These are phyloP conservation scores for Candolleomyces aberdarensis DNA, from an alignment of 768 basidiomycete species.

Conservation along the genomic window DNA sequence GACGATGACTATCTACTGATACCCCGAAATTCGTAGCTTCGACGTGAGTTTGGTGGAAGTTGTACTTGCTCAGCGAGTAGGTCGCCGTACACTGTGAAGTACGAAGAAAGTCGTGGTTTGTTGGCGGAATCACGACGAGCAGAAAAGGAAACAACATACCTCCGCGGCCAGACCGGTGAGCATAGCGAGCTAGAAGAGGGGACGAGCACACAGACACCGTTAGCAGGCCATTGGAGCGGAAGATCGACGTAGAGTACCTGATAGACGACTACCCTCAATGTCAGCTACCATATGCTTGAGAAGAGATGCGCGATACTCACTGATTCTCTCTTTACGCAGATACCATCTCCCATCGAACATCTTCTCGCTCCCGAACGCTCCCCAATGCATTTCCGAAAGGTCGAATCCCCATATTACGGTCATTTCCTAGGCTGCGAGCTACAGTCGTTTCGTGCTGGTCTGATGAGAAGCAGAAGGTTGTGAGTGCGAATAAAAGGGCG, in stretches of 20 bases:
- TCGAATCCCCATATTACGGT: slow-evolving; percentile 32
- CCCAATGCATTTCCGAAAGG: slow-evolving; percentile 31
- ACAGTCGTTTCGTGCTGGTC: too few species aligned
- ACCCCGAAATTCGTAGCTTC: slow-evolving; percentile 7
- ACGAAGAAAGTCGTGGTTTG: too few species aligned
- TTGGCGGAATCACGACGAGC: too few species aligned
- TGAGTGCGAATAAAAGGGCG: too few species aligned
- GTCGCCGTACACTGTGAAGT: slow-evolving; percentile 24
- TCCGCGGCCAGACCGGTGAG: slow-evolving; percentile 29
- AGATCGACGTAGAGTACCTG: too few species aligned
- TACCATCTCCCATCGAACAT: slow-evolving; percentile 32
- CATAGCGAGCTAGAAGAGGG: slow-evolving; percentile 23
- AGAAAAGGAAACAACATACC: neutral
- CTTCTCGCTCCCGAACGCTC: slow-evolving; percentile 23
- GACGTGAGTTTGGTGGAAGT: slow-evolving; percentile 25
- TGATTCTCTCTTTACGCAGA: slow-evolving; percentile 28
- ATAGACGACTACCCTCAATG: too few species aligned
- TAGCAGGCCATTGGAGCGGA: too few species aligned
- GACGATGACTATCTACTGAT: neutral
- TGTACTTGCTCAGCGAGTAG: slow-evolving; percentile 34
- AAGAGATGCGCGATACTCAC: slow-evolving; percentile 15
- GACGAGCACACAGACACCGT: neutral
- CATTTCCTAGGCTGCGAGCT: slow-evolving; percentile 18
- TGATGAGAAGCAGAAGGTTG: too few species aligned
- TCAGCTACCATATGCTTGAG: neutral